Base-by-base conservation (phyloP, 2,329 filamentous ascomycete species). In the Calonectria henricotiae region DNA sequence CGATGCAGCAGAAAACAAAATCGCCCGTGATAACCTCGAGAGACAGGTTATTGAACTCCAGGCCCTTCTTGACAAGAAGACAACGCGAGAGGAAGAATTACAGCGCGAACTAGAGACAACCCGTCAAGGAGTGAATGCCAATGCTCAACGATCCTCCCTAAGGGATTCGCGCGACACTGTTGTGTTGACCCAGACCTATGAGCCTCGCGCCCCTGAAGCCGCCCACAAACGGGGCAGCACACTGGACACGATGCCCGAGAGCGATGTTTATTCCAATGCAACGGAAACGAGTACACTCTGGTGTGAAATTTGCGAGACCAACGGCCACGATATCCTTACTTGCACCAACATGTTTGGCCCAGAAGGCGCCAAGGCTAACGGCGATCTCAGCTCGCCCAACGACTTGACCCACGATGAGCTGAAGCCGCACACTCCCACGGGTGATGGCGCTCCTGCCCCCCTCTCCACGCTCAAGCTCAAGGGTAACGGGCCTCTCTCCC, bases 221-320 rank as follows among this genome's bases (percentile, higher is more conserved):
- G 30, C 20, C 5, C 67, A 60, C 77, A 86, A 87, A 76, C 88
- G 89, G 70, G 83, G 82, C 68, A 83, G 85, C 65, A 90, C 88
- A 3, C 83, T 94, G 13, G 91, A 92, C 69, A 90, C 90, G 5
- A 93, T 93, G 91, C 87, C 87, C 47, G 92, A 93, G 81, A 93
- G 89, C 78, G 92, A 93, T 75, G 86, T 87, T 15, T 88, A 92
- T 81, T 93, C 92, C 43, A 90, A 89, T 32, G 88, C 90, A 25
- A 94, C 92, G 44, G 93, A 95, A 79, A 91, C 88, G 76, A 93
- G 90, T 80, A 89, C 88, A 17, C 88, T 95, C 72, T 97, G 94
- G 93, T 98, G 96, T 83, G 96, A 98, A 83, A 96, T 98, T 72
- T 98, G 96, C 84, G 95, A 98, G 84, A 94, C 93, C 39, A 89